Evolutionary conservation across 176 grass and related monocot species (phyloP).

Genomic region (Cymbopogon citratus): DNA sequence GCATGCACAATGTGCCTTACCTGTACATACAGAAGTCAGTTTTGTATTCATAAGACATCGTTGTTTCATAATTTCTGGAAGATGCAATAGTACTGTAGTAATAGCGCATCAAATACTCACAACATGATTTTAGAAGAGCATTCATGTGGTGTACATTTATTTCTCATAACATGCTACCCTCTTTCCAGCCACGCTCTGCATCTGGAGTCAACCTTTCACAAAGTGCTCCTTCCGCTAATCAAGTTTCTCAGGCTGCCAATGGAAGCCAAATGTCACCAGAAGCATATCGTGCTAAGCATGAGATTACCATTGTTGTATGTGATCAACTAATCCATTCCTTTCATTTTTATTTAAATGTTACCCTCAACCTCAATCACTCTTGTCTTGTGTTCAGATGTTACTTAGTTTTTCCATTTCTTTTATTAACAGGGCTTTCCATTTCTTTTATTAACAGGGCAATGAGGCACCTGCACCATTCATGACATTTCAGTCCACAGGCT

Average conservation of each 20-base stretch:
- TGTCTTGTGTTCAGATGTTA: not conserved
- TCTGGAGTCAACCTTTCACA: conserved; percentile 21
- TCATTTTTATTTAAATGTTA: not conserved
- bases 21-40: not conserved
- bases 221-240: not conserved
- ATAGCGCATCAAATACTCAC: not conserved
- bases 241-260: conserved; percentile 32
- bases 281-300: conserved; percentile 74
- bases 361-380: not conserved
- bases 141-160: not conserved
- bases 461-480: conserved; percentile 59
- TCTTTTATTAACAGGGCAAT: conserved; percentile 43
- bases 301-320: conserved; percentile 71
- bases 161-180: conserved; percentile 8
- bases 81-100: not conserved
- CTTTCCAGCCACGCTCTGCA: conserved; percentile 25
- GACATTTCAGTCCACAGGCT: conserved; percentile 64
- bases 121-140: not conserved
- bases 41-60: not conserved
- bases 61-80: not conserved
- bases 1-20: not conserved
- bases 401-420: conserved; percentile 2
- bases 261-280: conserved; percentile 39
- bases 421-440: conserved; percentile 38
- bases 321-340: not conserved